Percentiles rank a stretch among this genome's conserved stretches.
Evolutionary conservation across 1,284 basidiomycete species (phyloP).

Genomic region (Phaffia rhodozyma): DNA sequence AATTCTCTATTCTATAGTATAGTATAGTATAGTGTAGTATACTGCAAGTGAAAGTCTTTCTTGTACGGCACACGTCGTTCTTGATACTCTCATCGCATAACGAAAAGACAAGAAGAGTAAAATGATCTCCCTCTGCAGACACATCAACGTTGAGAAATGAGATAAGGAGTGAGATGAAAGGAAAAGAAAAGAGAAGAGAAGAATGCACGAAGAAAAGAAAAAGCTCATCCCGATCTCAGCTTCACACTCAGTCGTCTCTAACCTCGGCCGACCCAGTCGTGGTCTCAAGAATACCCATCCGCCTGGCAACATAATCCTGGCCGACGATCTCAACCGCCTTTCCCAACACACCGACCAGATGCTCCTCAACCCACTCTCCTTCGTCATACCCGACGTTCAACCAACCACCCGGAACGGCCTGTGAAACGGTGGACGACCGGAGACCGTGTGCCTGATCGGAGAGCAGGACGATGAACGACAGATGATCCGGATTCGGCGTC

Average conservation of each 20-base stretch:
- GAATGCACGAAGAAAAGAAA: too few species aligned
- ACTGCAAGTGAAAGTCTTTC: too few species aligned
- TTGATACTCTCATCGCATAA: too few species aligned
- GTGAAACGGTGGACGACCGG: constrained; percentile 61
- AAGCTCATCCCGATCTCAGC: too few species aligned
- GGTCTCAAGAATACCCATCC: constrained; percentile 47
- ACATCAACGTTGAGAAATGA: too few species aligned
- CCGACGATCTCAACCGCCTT: constrained; percentile 73
- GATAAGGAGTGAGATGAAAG: too few species aligned
- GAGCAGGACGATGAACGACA: constrained; percentile 76
- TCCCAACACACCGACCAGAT: constrained; percentile 69
- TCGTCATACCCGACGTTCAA: constrained; percentile 68
- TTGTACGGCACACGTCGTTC: too few species aligned
- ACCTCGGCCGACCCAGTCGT: neutral
- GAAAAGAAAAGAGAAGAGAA: too few species aligned
- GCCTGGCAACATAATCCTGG: constrained; percentile 68
- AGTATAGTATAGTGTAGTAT: too few species aligned
- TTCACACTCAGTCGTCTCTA: neutral
- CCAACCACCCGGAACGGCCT: constrained; percentile 69
- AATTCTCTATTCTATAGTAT: too few species aligned
- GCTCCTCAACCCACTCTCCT: constrained; percentile 90
- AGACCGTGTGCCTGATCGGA: constrained; percentile 70
- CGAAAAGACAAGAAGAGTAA: too few species aligned
- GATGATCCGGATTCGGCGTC: constrained; percentile 38
- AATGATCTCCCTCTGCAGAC: too few species aligned